A percentile compares a stretch with the other conserved stretches of the same genome.
phyloP scores from a whole-genome alignment of 2,329 filamentous ascomycete species.

The Exophiala oligosperma region DNA sequence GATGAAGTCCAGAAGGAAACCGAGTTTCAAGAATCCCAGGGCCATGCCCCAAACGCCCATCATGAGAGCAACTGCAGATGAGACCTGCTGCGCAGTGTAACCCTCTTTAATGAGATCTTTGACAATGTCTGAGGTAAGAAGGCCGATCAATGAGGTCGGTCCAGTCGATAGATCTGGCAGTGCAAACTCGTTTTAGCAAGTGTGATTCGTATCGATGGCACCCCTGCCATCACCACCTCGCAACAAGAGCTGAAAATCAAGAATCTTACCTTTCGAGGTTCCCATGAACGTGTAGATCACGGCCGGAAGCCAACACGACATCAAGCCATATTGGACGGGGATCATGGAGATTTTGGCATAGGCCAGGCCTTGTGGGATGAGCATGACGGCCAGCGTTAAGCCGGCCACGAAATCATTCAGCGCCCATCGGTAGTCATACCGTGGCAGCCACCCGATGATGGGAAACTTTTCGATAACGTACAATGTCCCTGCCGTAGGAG shows the following conservation, averaged over 20 bases:
- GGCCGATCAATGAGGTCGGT: conserved; percentile 64
- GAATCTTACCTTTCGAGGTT: conserved; percentile 56
- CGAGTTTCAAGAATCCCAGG: conserved; percentile 62
- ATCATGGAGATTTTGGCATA: conserved; percentile 64
- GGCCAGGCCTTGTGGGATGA: conserved; percentile 63
- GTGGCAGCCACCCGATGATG: conserved; percentile 63
- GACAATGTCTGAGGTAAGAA: conserved; percentile 63
- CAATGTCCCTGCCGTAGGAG: conserved; percentile 55
- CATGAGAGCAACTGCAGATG: conserved; percentile 62
- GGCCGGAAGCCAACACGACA: conserved; percentile 61
- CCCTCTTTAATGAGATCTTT: conserved; percentile 51
- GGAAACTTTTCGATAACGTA: conserved; percentile 63
- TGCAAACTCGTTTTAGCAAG: too few species aligned
- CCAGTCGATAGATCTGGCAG: conserved; percentile 57
- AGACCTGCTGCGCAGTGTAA: conserved; percentile 57
- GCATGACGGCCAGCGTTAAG: conserved; percentile 59
- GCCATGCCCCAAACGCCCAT: conserved; percentile 62
- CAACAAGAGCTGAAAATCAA: background rate
- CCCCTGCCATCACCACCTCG: too few species aligned
- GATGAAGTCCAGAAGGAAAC: conserved; percentile 66
- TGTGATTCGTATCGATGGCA: too few species aligned
- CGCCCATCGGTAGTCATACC: conserved; percentile 62
- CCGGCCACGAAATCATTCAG: conserved; percentile 63
- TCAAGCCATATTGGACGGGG: conserved; percentile 60
- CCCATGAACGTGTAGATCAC: conserved; percentile 61